phyloP scores from a whole-genome alignment of 1,139 yeast species.

The Geotrichum fermentans region DNA sequence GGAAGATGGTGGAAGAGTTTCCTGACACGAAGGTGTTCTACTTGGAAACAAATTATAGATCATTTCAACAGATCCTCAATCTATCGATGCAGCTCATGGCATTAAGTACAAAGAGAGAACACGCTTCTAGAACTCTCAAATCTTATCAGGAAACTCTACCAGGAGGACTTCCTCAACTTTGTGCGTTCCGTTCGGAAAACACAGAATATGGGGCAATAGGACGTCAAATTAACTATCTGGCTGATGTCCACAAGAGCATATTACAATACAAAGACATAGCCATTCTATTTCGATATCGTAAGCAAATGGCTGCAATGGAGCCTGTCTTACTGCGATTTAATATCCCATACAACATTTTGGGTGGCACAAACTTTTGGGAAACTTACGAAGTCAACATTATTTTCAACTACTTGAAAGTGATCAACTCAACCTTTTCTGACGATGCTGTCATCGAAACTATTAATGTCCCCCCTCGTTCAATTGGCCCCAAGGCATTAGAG shows the following conservation, averaged over 20 bases:
- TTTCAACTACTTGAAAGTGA: constrained; percentile 58
- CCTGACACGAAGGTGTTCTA: constrained; percentile 40
- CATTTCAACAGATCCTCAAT: constrained; percentile 61
- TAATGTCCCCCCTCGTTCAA: constrained; percentile 58
- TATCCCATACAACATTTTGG: constrained; percentile 56
- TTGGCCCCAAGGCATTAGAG: constrained; percentile 58
- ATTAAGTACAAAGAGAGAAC: constrained; percentile 43
- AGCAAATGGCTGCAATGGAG: constrained; percentile 58
- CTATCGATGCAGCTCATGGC: constrained; percentile 65
- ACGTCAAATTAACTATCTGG: constrained; percentile 44
- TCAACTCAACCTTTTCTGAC: constrained; percentile 51
- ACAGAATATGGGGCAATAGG: constrained; percentile 59
- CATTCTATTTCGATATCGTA: constrained; percentile 60
- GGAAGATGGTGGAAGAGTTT: constrained; percentile 50
- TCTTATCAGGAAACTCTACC: background rate
- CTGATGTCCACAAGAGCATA: constrained; percentile 24
- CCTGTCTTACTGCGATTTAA: constrained; percentile 49
- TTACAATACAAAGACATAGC: constrained; percentile 58
- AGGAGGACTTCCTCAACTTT: constrained; percentile 31
- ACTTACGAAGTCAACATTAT: constrained; percentile 31
- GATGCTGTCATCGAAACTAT: constrained; percentile 56
- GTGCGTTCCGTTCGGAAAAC: constrained; percentile 40
- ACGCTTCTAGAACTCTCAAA: constrained; percentile 20
- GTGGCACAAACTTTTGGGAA: constrained; percentile 17
- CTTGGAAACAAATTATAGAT: constrained; percentile 71